Percentiles rank a stretch among this genome's conserved stretches.
Conservation (phyloP, 1,284 basidiomycete genomes). For the Kwoniella shivajii region DNA sequence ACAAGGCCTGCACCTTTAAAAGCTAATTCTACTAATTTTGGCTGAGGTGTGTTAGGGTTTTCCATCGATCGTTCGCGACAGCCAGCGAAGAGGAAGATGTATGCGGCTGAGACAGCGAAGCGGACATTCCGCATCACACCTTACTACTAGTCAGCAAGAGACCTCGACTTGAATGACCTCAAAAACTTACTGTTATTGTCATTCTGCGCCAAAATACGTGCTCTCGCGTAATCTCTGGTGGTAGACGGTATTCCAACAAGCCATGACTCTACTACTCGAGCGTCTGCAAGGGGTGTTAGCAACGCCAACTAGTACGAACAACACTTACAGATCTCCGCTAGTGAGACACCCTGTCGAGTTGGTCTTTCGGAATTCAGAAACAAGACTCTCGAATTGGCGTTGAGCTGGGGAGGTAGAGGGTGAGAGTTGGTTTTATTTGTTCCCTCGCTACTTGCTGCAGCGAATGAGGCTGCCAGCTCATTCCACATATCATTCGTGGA, state of each 20-base stretch:
- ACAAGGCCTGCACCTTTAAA: slow-evolving; percentile 26
- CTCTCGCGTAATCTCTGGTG: slow-evolving; percentile 29
- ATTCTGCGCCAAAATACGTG: slow-evolving; percentile 31
- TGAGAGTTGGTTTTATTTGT: not conserved
- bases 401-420: slow-evolving; percentile 2
- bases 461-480: slow-evolving; percentile 15
- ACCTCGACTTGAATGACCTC: too few relatives aligned
- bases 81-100: slow-evolving; percentile 33
- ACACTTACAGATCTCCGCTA: slow-evolving; percentile 32
- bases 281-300: slow-evolving; percentile 21
- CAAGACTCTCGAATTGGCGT: slow-evolving; percentile 17
- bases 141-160: not conserved
- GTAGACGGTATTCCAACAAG: slow-evolving; percentile 32
- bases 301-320: not conserved
- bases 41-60: slow-evolving; percentile 8
- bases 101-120: slow-evolving; percentile 34
- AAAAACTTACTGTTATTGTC: slow-evolving; percentile 25
- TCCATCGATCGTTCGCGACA: slow-evolving; percentile 7
- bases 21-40: slow-evolving; percentile 34
- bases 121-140: slow-evolving; percentile 31
- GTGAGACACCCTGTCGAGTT: slow-evolving; percentile 32
- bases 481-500: slow-evolving; percentile 22
- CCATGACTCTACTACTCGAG: slow-evolving; percentile 37
- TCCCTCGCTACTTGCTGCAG: not conserved
- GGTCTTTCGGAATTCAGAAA: slow-evolving; percentile 24